phyloP scores from a whole-genome alignment of 495 filamentous ascomycete species.

The Penicillium canariense region DNA sequence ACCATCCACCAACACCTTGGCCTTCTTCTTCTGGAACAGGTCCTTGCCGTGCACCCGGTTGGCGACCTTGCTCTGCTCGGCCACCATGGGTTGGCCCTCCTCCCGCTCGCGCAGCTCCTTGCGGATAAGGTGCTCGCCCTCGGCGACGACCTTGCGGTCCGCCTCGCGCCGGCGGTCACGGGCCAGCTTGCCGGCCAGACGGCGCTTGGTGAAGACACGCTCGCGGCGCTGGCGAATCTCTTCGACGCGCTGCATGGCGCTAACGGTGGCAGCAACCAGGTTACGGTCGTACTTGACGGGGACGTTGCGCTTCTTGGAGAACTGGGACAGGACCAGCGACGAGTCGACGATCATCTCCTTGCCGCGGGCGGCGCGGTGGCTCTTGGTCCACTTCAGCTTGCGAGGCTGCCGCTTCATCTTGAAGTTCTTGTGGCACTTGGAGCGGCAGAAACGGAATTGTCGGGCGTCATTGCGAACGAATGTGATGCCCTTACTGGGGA shows the following conservation, averaged over 20 bases:
- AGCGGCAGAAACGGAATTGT: slow-evolving; percentile 65
- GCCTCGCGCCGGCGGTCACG: slow-evolving; percentile 63
- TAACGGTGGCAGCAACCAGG: slow-evolving; percentile 78
- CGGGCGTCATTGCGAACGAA: slow-evolving; percentile 80
- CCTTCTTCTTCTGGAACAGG: slow-evolving; percentile 58
- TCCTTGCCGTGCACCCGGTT: slow-evolving; percentile 52
- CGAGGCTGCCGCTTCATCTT: slow-evolving; percentile 95
- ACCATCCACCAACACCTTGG: slow-evolving; percentile 62
- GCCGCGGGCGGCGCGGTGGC: slow-evolving; percentile 66
- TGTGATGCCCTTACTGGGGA: slow-evolving; percentile 87
- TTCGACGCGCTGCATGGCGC: slow-evolving; percentile 84
- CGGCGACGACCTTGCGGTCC: slow-evolving; percentile 82
- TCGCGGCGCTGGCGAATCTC: slow-evolving; percentile 85
- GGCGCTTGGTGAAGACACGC: slow-evolving; percentile 84
- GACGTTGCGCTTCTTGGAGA: slow-evolving; percentile 89
- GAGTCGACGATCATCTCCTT: slow-evolving; percentile 95
- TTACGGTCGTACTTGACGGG: slow-evolving; percentile 95
- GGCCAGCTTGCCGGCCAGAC: slow-evolving; percentile 86
- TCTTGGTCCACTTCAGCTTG: slow-evolving; percentile 86
- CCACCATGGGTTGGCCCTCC: slow-evolving; percentile 41
- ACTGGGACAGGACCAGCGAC: slow-evolving; percentile 85
- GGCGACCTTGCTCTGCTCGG: slow-evolving; percentile 36
- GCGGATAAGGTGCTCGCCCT: slow-evolving; percentile 78
- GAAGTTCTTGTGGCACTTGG: slow-evolving; percentile 97
- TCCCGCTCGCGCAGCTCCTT: slow-evolving; percentile 48